Percentiles rank a stretch among this genome's conserved stretches.
Conservation (phyloP, 305 asterid genomes). For the Salvia sclarea region DNA sequence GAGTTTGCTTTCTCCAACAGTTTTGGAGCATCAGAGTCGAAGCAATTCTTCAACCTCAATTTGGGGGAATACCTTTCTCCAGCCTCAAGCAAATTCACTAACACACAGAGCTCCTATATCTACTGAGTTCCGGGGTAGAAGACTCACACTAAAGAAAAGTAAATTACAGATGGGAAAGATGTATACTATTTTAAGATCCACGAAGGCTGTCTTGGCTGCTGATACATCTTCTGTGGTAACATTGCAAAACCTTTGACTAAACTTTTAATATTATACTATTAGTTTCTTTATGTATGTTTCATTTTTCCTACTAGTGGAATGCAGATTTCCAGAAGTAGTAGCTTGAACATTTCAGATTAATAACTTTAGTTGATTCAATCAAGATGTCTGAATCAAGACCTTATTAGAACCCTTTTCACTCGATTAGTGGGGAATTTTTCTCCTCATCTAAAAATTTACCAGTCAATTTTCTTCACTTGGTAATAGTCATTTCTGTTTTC, state of each 20-base stretch:
- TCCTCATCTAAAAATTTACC: background rate
- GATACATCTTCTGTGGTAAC: conserved; percentile 64
- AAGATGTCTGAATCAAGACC: conserved; percentile 11
- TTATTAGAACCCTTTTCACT: conserved; percentile 14
- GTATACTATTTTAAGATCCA: conserved; percentile 41
- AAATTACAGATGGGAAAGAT: conserved; percentile 60
- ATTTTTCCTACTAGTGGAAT: background rate
- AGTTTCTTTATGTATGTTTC: background rate
- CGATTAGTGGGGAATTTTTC: background rate
- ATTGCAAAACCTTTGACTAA: conserved; percentile 4
- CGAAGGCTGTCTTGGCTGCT: conserved; percentile 66
- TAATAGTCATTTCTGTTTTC: conserved; percentile 18
- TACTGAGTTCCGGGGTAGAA: conserved; percentile 57
- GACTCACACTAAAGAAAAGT: conserved; percentile 44
- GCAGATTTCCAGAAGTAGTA: background rate
- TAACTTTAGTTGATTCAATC: background rate
- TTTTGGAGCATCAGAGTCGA: conserved; percentile 60
- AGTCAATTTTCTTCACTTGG: background rate
- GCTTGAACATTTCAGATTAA: background rate
- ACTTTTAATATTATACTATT: background rate
- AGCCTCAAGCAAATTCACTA: conserved; percentile 61
- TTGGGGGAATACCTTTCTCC: conserved; percentile 68
- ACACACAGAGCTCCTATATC: conserved; percentile 60
- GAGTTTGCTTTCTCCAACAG: conserved; percentile 59
- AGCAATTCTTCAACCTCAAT: conserved; percentile 54